Evolutionary conservation across 1,284 basidiomycete species (phyloP).

Genomic region (Pascua sp.): DNA sequence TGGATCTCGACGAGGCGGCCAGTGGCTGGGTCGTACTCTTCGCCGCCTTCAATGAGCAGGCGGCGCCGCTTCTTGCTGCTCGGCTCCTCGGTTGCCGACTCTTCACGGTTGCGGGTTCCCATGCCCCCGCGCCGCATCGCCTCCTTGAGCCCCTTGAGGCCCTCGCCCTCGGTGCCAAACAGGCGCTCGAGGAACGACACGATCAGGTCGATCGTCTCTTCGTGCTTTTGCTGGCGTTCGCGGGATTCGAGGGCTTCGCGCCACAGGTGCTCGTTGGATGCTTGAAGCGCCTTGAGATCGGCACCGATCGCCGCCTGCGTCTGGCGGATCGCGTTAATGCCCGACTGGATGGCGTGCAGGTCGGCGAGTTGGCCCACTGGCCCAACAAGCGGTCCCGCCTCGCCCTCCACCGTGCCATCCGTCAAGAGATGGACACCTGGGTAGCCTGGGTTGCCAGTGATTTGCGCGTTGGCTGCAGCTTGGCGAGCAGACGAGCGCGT

Average conservation of each 20-base stretch:
- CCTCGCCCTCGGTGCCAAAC: slow-evolving; percentile 62
- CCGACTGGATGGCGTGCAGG: slow-evolving; percentile 53
- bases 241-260: slow-evolving; percentile 79
- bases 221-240: slow-evolving; percentile 80
- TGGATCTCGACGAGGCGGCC: slow-evolving; percentile 36
- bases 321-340: slow-evolving; percentile 81
- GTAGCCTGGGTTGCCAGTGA: slow-evolving; percentile 5
- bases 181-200: slow-evolving; percentile 90
- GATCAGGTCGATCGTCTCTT: slow-evolving; percentile 96
- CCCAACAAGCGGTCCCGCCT: slow-evolving; percentile 28
- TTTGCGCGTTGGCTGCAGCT: slow-evolving; percentile 16
- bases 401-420: slow-evolving; percentile 43
- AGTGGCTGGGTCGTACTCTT: slow-evolving; percentile 5
- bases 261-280: slow-evolving; percentile 86
- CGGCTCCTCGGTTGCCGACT: slow-evolving; percentile 22
- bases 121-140: slow-evolving; percentile 36
- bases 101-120: slow-evolving; percentile 26
- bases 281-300: slow-evolving; percentile 83
- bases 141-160: slow-evolving; percentile 42
- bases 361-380: slow-evolving; percentile 34
- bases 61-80: slow-evolving; percentile 36
- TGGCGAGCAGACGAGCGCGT: slow-evolving; percentile 34
- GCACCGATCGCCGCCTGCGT: slow-evolving; percentile 86
- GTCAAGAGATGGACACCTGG: slow-evolving; percentile 37
- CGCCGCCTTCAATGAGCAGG: slow-evolving; percentile 38